phyloP scores from a whole-genome alignment of 768 basidiomycete species.

The Mycena epipterygia region DNA sequence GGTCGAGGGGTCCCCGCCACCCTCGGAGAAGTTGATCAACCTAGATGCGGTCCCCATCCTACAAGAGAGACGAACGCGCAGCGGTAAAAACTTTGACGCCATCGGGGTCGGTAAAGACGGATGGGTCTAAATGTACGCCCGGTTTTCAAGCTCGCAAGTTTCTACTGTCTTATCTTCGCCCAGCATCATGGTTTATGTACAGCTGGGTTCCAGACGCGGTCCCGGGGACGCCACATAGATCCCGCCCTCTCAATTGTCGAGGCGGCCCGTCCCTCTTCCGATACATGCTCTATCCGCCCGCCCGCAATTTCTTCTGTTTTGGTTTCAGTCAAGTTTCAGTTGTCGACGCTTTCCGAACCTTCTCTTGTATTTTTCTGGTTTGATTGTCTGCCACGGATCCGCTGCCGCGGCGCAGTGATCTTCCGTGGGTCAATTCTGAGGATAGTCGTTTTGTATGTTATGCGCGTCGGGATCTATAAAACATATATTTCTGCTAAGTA shows the following conservation, averaged over 20 bases:
- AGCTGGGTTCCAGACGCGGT: slow-evolving; percentile 3
- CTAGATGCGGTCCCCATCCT: slow-evolving; percentile 80
- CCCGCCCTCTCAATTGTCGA: slow-evolving; percentile 9
- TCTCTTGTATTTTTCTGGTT: slow-evolving; percentile 26
- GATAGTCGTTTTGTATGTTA: slow-evolving; percentile 19
- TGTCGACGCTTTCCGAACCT: slow-evolving; percentile 26
- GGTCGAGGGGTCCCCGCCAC: slow-evolving; percentile 88
- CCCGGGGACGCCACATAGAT: slow-evolving; percentile 14
- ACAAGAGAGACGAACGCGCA: slow-evolving; percentile 82
- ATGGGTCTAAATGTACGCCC: slow-evolving; percentile 79
- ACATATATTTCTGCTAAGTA: slow-evolving; percentile 6
- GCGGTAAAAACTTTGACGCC: slow-evolving; percentile 88
- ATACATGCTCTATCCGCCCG: background rate
- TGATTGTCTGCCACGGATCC: slow-evolving; percentile 10
- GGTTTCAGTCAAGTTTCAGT: too few species aligned
- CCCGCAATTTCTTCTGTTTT: slow-evolving; percentile 10
- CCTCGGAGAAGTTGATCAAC: slow-evolving; percentile 86
- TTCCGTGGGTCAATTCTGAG: background rate
- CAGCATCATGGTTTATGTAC: background rate
- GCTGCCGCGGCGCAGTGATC: background rate
- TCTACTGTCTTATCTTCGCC: background rate
- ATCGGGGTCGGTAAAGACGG: slow-evolving; percentile 83
- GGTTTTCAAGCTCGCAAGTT: slow-evolving; percentile 44
- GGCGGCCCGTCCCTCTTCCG: slow-evolving; percentile 22
- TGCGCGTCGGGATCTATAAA: slow-evolving; percentile 18